These are phyloP conservation scores for Xylaria flabelliformis DNA, from an alignment of 495 filamentous ascomycete species.

Conservation along the genomic window DNA sequence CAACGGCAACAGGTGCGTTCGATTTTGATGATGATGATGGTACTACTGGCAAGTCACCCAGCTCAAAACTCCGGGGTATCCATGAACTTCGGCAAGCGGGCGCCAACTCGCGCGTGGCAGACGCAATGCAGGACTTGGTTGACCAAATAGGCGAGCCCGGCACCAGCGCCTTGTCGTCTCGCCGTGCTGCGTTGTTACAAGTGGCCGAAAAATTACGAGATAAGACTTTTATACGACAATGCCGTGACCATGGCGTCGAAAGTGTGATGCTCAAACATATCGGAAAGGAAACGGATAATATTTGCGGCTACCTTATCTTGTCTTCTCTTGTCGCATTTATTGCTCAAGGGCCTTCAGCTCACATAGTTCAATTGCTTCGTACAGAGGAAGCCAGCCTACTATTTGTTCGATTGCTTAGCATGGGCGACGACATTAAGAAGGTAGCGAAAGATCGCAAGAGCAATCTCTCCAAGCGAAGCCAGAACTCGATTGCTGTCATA, in stretches of 20 bases:
- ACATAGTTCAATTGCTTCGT: conserved; percentile 58
- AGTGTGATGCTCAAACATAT: conserved; percentile 66
- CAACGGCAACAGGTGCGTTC: conserved; percentile 38
- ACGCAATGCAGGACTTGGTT: conserved; percentile 81
- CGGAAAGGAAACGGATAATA: conserved; percentile 57
- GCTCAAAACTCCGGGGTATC: conserved; percentile 57
- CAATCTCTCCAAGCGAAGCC: conserved; percentile 72
- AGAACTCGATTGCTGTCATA: conserved; percentile 59
- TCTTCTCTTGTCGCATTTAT: conserved; percentile 64
- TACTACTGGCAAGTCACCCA: conserved; percentile 68
- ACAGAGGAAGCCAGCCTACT: conserved; percentile 56
- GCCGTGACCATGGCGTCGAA: conserved; percentile 77
- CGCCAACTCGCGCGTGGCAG: conserved; percentile 78
- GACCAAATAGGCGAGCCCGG: conserved; percentile 75
- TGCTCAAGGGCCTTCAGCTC: conserved; percentile 54
- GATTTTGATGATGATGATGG: conserved; percentile 61
- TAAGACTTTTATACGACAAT: conserved; percentile 68
- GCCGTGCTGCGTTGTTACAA: conserved; percentile 64
- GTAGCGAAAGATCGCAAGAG: conserved; percentile 66
- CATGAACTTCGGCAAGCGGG: conserved; percentile 91
- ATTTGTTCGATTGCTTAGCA: conserved; percentile 59
- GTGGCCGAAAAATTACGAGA: conserved; percentile 76
- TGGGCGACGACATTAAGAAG: conserved; percentile 56
- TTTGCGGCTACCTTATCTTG: conserved; percentile 64
- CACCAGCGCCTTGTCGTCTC: conserved; percentile 54